Base-by-base conservation (phyloP, 106 monocot species). In the Apostasia ramifera region DNA sequence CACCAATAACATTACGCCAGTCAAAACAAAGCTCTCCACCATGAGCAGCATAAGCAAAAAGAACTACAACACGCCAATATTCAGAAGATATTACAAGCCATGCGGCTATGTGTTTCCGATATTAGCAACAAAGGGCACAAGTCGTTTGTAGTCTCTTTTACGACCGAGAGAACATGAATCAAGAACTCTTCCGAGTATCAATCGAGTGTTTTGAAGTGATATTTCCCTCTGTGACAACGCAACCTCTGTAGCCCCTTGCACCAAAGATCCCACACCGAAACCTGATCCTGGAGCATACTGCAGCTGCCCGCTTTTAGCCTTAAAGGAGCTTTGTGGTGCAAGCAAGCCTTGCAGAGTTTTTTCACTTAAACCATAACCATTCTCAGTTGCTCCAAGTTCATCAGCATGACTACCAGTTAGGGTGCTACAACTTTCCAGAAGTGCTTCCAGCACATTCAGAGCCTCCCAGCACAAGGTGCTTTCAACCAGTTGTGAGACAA, bases 401-500 rank as follows among this genome's bases (percentile, higher is more conserved):
- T 94, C 90, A 2, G 39, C n/a, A 6, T 87, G 71, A 2, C 76
- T 75, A 3, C 87, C 78, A 0, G 80, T 55, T 58, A 81, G 70
- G 61, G 73, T 77, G 72, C 98, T 79, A 63, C 93, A 98, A 55
- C 98, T 92, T 67, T 86, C 85, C 61, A 98, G 51, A 1, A 98
- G 87, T 44, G 98, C 90, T 67, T 98, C 98, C 69, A 93, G 55
- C 47, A 98, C 98, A 61, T 85, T 93, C 48, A 93, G 51, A 43
- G 98, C 93, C 81, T 98, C 98, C 78, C 81, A 80, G 49, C 85
- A 93, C 39, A 98, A 68, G 6, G 81, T 80, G 73, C 93, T 93
- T 64, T 98, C 98, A 39, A 98, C 93, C 2, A 98, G 85, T 80
- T 93, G 98, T 0, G 93, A 93, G 8, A 98, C 98, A 40, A 93